Percentiles rank a stretch among this genome's conserved stretches.
Conservation (phyloP, 1,139 yeast genomes). For the Yamadazyma aaseri region DNA sequence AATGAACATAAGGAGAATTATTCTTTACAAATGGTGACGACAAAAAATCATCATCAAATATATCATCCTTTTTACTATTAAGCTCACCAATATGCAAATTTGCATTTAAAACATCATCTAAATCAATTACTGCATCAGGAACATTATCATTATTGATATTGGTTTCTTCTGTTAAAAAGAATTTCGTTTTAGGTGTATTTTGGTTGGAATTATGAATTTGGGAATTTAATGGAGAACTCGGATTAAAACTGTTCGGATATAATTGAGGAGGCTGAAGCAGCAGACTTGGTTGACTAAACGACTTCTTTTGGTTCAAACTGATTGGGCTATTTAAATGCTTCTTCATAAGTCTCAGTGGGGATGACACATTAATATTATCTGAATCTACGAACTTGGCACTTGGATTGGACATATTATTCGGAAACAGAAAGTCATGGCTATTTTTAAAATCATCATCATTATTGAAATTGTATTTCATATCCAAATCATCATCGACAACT, state of each 20-base stretch:
- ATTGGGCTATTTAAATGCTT: conserved; percentile 37
- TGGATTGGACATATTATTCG: conserved; percentile 22
- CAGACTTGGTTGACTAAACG: conserved; percentile 9
- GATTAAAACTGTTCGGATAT: background rate
- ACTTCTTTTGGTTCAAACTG: conserved; percentile 25
- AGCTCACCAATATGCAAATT: conserved; percentile 30
- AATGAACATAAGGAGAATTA: conserved; percentile 9
- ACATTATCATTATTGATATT: conserved; percentile 34
- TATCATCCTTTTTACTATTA: conserved; percentile 43
- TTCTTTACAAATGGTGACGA: conserved; percentile 35
- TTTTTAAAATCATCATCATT: conserved; percentile 38
- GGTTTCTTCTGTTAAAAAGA: conserved; percentile 37
- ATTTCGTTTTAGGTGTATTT: conserved; percentile 21
- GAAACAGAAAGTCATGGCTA: conserved; percentile 32
- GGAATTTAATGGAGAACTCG: background rate
- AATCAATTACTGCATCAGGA: conserved; percentile 63
- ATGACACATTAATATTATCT: conserved; percentile 9
- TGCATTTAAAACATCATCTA: conserved; percentile 56
- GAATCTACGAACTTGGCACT: conserved; percentile 1
- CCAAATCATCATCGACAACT: conserved; percentile 15
- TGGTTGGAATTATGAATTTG: background rate
- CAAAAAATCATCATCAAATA: conserved; percentile 30
- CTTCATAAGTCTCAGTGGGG: conserved; percentile 18
- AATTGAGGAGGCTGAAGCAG: conserved; percentile 2
- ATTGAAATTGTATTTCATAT: conserved; percentile 29